A percentile compares a stretch with the other conserved stretches of the same genome.
Conservation (phyloP, 495 filamentous ascomycete species). For the Copromyces sp. region DNA sequence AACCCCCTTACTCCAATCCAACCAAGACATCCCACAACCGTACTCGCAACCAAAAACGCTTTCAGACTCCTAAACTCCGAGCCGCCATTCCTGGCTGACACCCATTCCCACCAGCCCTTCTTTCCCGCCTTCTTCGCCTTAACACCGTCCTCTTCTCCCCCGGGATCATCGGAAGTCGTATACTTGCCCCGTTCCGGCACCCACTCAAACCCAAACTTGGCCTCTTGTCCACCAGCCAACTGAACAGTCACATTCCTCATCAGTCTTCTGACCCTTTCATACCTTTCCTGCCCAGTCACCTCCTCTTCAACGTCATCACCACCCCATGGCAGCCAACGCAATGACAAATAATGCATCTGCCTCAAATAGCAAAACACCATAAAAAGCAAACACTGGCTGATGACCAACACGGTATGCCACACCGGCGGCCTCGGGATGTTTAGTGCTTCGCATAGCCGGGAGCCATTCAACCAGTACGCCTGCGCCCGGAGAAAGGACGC, state of each 20-base stretch:
- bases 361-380: conserved; percentile 43
- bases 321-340: conserved; percentile 17
- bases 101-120: not conserved
- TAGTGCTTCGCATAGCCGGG: conserved; percentile 48
- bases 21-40: not conserved
- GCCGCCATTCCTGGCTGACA: not conserved
- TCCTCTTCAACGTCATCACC: conserved; percentile 18
- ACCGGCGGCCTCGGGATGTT: conserved; percentile 45
- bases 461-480: conserved; percentile 59
- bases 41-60: not conserved
- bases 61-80: not conserved
- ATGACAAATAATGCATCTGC: not conserved
- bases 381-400: conserved; percentile 60
- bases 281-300: not conserved
- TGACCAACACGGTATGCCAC: conserved; percentile 51
- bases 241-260: conserved; percentile 12
- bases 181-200: conserved; percentile 35
- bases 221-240: conserved; percentile 22
- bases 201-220: conserved; percentile 55
- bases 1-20: not conserved
- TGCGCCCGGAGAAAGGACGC: conserved; percentile 54
- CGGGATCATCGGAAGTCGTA: conserved; percentile 5
- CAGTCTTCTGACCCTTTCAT: not conserved
- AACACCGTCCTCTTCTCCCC: not conserved
- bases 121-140: not conserved